phyloP scores from a whole-genome alignment of 2,329 filamentous ascomycete species.

The Diaporthe sp. region DNA sequence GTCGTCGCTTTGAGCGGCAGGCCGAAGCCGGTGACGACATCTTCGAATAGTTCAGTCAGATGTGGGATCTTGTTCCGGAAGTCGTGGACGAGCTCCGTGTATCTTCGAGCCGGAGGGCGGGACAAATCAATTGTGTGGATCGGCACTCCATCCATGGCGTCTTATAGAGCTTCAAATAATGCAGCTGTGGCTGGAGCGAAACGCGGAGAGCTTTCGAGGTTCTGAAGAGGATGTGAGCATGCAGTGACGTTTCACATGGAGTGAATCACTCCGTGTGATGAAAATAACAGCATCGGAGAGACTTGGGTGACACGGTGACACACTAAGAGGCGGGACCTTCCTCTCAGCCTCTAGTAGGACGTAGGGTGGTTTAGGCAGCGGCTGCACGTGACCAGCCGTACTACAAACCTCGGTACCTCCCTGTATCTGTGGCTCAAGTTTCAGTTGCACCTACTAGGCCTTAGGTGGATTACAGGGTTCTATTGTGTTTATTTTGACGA shows the following conservation, averaged over 20 bases:
- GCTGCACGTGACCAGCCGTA: conserved; percentile 5
- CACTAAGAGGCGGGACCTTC: background rate
- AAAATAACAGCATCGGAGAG: background rate
- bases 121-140: conserved; percentile 13
- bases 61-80: conserved; percentile 16
- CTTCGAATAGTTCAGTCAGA: background rate
- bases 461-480: background rate
- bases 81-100: background rate
- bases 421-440: background rate
- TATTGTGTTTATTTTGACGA: background rate
- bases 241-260: background rate
- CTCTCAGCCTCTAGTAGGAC: background rate
- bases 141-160: background rate
- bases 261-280: background rate
- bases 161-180: too few relatives aligned
- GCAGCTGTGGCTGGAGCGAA: background rate
- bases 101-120: background rate
- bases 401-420: background rate
- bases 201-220: too few relatives aligned
- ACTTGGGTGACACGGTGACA: background rate
- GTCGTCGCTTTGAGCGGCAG: background rate
- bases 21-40: background rate
- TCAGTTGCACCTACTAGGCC: background rate
- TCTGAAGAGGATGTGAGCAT: background rate
- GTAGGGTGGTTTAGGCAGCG: background rate